Conservation (phyloP, 805 yeast genomes). For the Candida coleopterorum region DNA sequence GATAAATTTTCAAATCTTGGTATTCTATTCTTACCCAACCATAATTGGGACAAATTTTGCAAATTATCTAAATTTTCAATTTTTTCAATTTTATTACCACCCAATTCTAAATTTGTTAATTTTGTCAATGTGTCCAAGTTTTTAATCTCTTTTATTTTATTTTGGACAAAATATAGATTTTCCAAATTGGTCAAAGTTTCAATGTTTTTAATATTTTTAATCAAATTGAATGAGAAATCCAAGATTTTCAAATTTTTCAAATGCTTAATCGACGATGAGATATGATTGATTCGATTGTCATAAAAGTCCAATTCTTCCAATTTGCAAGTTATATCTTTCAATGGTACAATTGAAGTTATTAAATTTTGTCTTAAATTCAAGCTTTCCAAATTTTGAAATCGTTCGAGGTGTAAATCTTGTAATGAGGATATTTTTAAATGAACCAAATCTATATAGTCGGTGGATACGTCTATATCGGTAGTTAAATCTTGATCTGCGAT, state of each 20-base stretch:
- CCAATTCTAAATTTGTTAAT: conserved; percentile 74
- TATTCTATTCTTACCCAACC: conserved; percentile 91
- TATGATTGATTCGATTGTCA: conserved; percentile 87
- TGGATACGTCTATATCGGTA: conserved; percentile 49
- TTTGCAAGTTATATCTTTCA: conserved; percentile 57
- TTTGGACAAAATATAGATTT: conserved; percentile 82
- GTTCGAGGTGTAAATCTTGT: conserved; percentile 52
- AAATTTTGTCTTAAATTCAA: conserved; percentile 82
- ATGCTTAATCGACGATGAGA: conserved; percentile 63
- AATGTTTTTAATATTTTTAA: conserved; percentile 77
- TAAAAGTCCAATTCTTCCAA: conserved; percentile 82
- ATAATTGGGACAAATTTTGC: conserved; percentile 61
- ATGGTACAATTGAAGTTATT: conserved; percentile 57
- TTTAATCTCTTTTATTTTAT: conserved; percentile 70
- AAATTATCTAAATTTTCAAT: conserved; percentile 58
- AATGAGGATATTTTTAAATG: conserved; percentile 66
- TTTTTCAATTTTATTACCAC: conserved; percentile 72
- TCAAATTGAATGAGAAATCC: conserved; percentile 87
- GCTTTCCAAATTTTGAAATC: conserved; percentile 53
- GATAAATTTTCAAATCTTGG: conserved; percentile 57
- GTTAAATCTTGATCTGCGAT: conserved; percentile 70
- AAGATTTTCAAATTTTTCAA: conserved; percentile 53
- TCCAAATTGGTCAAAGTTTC: conserved; percentile 57
- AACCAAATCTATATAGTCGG: conserved; percentile 57
- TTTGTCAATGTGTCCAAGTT: conserved; percentile 53